Base-by-base conservation (phyloP, 164 flowering plant species). In the Dillenia turbinata region DNA sequence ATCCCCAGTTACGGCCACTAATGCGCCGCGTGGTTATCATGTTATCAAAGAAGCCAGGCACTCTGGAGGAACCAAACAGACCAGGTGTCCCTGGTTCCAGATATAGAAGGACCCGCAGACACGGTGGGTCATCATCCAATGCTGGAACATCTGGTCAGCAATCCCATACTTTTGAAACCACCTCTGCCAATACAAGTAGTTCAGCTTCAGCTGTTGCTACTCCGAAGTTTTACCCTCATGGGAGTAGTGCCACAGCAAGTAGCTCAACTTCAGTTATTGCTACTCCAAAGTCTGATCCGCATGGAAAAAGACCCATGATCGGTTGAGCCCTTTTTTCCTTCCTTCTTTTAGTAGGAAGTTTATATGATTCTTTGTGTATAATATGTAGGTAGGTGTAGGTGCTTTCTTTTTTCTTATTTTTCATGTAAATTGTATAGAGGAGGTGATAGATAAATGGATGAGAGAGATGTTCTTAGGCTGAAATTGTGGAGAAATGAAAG, bases 61-160 rank as follows among this genome's bases (percentile, higher is more conserved):
- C 51, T 60, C 70, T 87, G 43, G 91, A 86, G 17, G 93, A 87
- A 66, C 98, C 96, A 19, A 67, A 75, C 0, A 75, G 85, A 59
- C 97, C 97, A 3, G 98, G 89, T 8, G 76, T 69, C 24, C 85
- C 87, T 0, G 88, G 90, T 9, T 56, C 82, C 4, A 71, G 88
- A 46, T 82, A 81, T 46, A 66, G 88, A 60, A 79, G 81, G 62
- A 15, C 79, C 50, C 76, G 63, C 4, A 46, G 66, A 26, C 71
- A 77, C 1, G 58, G 60, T n/a, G 62, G 67, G 14, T 24, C 53
- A 24, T 40, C 70, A 12, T 71, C 79, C 12, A 67, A 65, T 9
- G 72, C 66, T 2, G 77, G 67, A 40, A 65, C 78, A 17, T 75
- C 87, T 2, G 65, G 73, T 19, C 64, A 19, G 1, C 69, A 72